Evolutionary conservation across 2,329 filamentous ascomycete genomes (phyloP), one percentile per base, ranked within the genome.

Genomic region (Plectosphaerella cucumerina): DNA sequence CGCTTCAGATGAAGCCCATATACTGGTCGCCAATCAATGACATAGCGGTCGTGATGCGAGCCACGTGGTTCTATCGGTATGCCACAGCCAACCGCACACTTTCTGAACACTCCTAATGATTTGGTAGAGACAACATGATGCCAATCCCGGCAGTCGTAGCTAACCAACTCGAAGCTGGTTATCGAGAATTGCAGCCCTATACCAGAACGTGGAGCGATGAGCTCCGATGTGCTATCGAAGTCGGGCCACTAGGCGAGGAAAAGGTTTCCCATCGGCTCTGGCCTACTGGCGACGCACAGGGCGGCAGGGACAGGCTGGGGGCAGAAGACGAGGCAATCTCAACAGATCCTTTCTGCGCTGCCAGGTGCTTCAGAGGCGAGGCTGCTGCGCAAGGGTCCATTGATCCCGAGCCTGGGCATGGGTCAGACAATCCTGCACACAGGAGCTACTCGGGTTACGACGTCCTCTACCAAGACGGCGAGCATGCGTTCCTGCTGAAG

Each of bases 11-110:
- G 91, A 90, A 92, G 66, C 94, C 94, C 0, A 97, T 97, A 53
- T 99, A 99, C 65, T 99, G 94, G 94, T 92, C 87, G 17, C 93
- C 94, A 8, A 80, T 97, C 31, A 91, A 96, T 60, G 94, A 97
- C 62, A 81, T 95, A 31, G 87, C 90, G 6, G 77, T 85, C 34
- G 91, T 97, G 2, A 78, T 87, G 51, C 80, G 94, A 57, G 91
- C 89, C 1, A 97, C 93, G 1, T 99, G 94, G 94, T 99, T 99
- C 66, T 97, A 97, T 69, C 88, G 87, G 71, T 79, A 63, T 52
- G 66, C 55, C 17, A 37, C 11, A 8, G 22, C n/a, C 11, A 15
- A 21, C 60, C 41, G 5, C n/a, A 17, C 33, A 43, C 39, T 34
- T 6, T 26, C 18, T 18, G 6, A 44, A 18, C 20, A 22, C 8